Conservation (phyloP, 108 stramenopile genomes). For the Nitzschia sp. region DNA sequence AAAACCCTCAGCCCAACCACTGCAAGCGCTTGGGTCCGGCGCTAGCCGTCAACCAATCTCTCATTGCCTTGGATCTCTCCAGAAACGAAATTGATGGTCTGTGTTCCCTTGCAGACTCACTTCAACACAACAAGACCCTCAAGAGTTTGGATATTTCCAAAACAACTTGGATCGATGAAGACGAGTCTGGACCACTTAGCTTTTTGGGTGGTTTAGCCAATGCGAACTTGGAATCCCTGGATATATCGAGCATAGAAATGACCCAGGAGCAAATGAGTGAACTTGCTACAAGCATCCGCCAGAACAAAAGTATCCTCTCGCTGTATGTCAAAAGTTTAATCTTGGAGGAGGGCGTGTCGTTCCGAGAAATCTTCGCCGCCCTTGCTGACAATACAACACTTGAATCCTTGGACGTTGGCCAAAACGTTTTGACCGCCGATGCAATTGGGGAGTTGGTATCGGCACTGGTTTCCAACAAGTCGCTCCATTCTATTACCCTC, state of each 20-base stretch:
- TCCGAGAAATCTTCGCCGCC: neutral
- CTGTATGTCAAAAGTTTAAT: neutral
- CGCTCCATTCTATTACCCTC: conserved; percentile 5
- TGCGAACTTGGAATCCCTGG: conserved; percentile 1
- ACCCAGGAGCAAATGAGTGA: neutral
- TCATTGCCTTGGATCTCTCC: conserved; percentile 14
- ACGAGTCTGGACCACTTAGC: neutral
- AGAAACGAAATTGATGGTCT: neutral
- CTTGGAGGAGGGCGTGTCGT: neutral
- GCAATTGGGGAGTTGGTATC: conserved; percentile 1
- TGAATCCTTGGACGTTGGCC: conserved; percentile 9
- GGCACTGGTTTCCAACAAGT: neutral
- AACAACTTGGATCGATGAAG: neutral
- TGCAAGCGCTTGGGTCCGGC: neutral
- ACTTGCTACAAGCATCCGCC: conserved; percentile 3
- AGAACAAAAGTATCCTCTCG: conserved; percentile 1
- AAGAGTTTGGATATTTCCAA: conserved; percentile 2
- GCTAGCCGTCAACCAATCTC: neutral
- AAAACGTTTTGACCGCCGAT: neutral
- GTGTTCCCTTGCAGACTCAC: neutral
- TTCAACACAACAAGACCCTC: conserved; percentile 2
- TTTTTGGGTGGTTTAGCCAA: neutral
- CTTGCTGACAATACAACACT: neutral
- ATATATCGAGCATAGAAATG: neutral
- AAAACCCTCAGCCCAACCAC: conserved; percentile 1